Evolutionary conservation across 2,329 filamentous ascomycete species (phyloP).

Genomic region (Aspergillus sp.): DNA sequence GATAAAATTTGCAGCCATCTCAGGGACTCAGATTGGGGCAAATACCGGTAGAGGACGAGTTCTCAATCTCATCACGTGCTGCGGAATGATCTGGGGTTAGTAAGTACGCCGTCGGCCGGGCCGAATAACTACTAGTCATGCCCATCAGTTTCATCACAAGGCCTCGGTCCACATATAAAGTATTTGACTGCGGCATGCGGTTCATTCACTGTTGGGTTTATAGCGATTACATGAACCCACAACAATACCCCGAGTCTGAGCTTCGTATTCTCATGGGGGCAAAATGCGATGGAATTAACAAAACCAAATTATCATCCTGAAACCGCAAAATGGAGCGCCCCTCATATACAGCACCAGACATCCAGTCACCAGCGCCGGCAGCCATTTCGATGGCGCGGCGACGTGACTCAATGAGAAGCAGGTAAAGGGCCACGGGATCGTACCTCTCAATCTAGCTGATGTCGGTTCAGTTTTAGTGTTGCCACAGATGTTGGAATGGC

Average conservation of each 20-base stretch:
- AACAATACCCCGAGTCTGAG: not conserved
- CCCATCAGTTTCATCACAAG: too few relatives aligned
- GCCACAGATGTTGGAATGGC: conserved; percentile 99
- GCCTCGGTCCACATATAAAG: not conserved
- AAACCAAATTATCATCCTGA: not conserved
- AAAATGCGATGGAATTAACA: not conserved
- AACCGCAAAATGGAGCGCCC: conserved; percentile 30
- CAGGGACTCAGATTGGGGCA: too few relatives aligned
- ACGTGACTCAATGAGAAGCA: conserved; percentile 42
- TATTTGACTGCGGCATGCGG: not conserved
- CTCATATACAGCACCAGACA: conserved; percentile 25
- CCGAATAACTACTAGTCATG: too few relatives aligned
- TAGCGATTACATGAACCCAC: too few relatives aligned
- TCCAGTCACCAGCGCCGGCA: conserved; percentile 21
- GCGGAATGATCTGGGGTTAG: too few relatives aligned
- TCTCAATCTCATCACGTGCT: too few relatives aligned
- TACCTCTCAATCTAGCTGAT: conserved; percentile 19
- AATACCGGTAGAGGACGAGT: too few relatives aligned
- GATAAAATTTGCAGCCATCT: too few relatives aligned
- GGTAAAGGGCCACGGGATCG: conserved; percentile 22
- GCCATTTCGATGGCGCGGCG: conserved; percentile 25
- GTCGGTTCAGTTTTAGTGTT: conserved; percentile 61
- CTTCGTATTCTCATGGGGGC: not conserved
- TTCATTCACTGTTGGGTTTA: too few relatives aligned
- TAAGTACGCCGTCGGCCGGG: too few relatives aligned